phyloP scores from a whole-genome alignment of 2,329 filamentous ascomycete species.

The Penicillium nordicum region DNA sequence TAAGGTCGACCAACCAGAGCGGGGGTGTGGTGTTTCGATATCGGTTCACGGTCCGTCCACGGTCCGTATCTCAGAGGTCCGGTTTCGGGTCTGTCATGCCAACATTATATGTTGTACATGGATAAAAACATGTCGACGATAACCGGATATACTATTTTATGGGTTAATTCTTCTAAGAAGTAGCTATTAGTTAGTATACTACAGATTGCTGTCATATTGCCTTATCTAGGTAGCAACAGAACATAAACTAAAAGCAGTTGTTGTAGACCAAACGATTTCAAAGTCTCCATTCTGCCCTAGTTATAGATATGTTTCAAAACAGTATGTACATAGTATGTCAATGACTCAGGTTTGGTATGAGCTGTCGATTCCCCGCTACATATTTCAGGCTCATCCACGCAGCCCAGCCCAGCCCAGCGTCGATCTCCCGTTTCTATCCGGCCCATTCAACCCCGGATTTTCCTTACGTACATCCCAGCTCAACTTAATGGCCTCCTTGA shows the following conservation, averaged over 20 bases:
- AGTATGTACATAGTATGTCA: not conserved
- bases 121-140: too few relatives aligned
- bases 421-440: conserved; percentile 1
- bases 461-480: not conserved
- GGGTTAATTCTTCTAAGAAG: too few relatives aligned
- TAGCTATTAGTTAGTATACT: too few relatives aligned
- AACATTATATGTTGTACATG: too few relatives aligned
- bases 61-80: not conserved
- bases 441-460: not conserved
- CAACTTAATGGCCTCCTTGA: too few relatives aligned
- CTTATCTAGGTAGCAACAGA: too few relatives aligned
- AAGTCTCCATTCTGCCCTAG: not conserved
- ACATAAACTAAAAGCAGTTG: too few relatives aligned
- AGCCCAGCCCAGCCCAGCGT: not conserved
- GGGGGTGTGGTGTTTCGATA: not conserved
- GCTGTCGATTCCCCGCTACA: not conserved
- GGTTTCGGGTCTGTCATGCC: not conserved
- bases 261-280: too few relatives aligned
- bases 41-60: not conserved
- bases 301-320: too few relatives aligned
- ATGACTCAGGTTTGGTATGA: not conserved
- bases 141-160: too few relatives aligned
- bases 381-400: not conserved
- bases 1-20: not conserved
- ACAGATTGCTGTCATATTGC: too few relatives aligned